These are phyloP conservation scores for Chaetomiaceae sp. DNA, from an alignment of 2,329 filamentous ascomycete species.

Conservation along the genomic window DNA sequence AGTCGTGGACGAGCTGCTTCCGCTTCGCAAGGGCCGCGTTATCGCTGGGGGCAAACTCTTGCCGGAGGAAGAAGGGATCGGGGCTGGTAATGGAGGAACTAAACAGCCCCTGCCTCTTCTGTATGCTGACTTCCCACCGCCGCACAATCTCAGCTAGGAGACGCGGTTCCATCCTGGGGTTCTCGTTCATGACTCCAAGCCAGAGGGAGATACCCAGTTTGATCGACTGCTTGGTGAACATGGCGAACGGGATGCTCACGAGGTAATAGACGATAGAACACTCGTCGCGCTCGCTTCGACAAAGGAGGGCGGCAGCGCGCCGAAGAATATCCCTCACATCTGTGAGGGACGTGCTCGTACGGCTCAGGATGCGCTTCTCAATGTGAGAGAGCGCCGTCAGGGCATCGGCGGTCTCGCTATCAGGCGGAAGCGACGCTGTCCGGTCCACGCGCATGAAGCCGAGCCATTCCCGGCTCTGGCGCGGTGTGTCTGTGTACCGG, in stretches of 20 bases:
- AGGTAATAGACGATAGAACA: conserved; percentile 78
- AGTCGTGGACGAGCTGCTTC: conserved; percentile 72
- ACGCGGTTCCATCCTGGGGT: conserved; percentile 77
- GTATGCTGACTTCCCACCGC: conserved; percentile 82
- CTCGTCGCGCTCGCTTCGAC: conserved; percentile 67
- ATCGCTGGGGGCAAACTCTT: conserved; percentile 91
- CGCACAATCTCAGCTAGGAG: conserved; percentile 82
- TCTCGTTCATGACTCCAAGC: conserved; percentile 96
- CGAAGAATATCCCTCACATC: conserved; percentile 78
- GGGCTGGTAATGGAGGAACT: conserved; percentile 62
- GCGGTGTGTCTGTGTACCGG: conserved; percentile 71
- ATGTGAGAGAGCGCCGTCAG: conserved; percentile 65
- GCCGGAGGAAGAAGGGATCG: conserved; percentile 84
- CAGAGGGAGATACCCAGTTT: conserved; percentile 93
- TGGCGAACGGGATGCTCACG: conserved; percentile 83
- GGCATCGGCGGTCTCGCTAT: conserved; percentile 51
- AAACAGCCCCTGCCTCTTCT: conserved; percentile 75
- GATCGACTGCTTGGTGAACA: conserved; percentile 93
- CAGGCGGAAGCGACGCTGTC: conserved; percentile 45
- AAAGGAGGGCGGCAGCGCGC: conserved; percentile 79
- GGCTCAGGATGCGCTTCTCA: conserved; percentile 61
- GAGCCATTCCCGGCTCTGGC: conserved; percentile 60
- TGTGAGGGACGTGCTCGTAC: conserved; percentile 62
- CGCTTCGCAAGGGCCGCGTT: conserved; percentile 65
- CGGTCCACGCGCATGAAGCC: conserved; percentile 52